Base-by-base conservation (phyloP, 192 early-diverging fungal genomes). In the Entophlyctis helioformis region DNA sequence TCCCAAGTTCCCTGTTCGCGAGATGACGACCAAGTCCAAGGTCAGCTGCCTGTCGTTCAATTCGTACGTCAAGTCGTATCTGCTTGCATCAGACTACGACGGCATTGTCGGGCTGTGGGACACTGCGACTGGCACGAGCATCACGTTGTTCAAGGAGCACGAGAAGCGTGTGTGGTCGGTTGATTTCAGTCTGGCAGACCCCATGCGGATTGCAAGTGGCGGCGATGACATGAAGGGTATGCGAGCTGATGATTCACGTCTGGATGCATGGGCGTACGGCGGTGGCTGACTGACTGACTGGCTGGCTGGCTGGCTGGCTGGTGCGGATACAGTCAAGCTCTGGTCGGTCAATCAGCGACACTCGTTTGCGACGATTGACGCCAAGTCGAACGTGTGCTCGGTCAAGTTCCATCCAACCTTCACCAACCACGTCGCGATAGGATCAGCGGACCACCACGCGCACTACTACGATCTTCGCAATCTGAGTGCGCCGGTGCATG, bases 41-140 rank as follows among this genome's bases (percentile, higher is more conserved):
- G 92, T 97, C 34, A 97, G 91, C 56, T 93, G 86, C 50, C 56
- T 98, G 25, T 83, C 86, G 23, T 98, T 83, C 75, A 95, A 89
- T 63, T 71, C 81, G 10, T 86, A 87, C 53, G 77, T 87, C 43
- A 89, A 92, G 66, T 69, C 78, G 9, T 78, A 85, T 42, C 67
- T 98, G n/a, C 79, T 76, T 20, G 82, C 84, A 39, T 84, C 87
- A 1, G 94, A 98, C 59, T 95, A 93, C 51, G 90, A 93, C 45
- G 91, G 91, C 4, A 68, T 86, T 2, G 80, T 98, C 13, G 76
- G 81, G 20, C 53, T 98, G 11, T 95, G 91, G 91, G 91, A 97
- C 58, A 73, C 78, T 1, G 59, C 64, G 18, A 74, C 75, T 7
- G 87, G 90, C 20, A 48, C 58, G 15, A 57, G 72, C 28, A 73